Evolutionary conservation across 2,329 filamentous ascomycete species (phyloP), one percentile per base, ranked within the genome.

Genomic region (Hymenoscyphus albidus): DNA sequence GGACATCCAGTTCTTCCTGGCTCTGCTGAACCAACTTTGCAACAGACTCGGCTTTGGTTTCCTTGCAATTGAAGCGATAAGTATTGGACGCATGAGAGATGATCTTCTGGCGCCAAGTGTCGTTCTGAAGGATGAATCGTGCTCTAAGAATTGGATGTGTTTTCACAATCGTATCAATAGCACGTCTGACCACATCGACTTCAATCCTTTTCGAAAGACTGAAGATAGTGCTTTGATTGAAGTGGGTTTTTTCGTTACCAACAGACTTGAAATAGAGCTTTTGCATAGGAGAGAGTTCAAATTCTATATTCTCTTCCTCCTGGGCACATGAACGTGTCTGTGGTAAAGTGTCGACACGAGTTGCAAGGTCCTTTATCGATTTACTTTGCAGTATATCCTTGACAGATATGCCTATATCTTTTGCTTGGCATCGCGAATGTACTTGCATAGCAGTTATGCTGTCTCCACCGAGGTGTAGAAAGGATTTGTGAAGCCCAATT

Each of bases 361-460:
- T 22, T 3, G 61, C 64, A n/a, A 68, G 62, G 40, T 66, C 54
- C 10, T 51, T 38, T n/a, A 68, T 66, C 7, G 48, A 58, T n/a
- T 62, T 62, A 35, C 64, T 64, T 32, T 66, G 64, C 16, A 68
- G 58, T 22, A 68, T 64, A 48, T 66, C 56, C 27, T 62, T 62
- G 2, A 80, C 77, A 9, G 77, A 78, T 57, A 80, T 70, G 40
- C 73, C 72, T 38, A 79, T 54, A 31, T 65, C 66, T 48, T 64
- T 12, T 14, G 32, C 58, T 27, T 69, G 65, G 44, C 67, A 63
- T 14, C 22, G 74, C 31, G 81, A 78, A 0, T 83, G 80, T 4
- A 84, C 67, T 59, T 79, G 80, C 74, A 79, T 80, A 1, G 76
- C 75, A 13, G 66, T 58, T 1, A 78, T 67, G 1, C 75, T 77